Evolutionary conservation across 768 basidiomycete genomes (phyloP).

Genomic region (Dioszegia aurantiaca): DNA sequence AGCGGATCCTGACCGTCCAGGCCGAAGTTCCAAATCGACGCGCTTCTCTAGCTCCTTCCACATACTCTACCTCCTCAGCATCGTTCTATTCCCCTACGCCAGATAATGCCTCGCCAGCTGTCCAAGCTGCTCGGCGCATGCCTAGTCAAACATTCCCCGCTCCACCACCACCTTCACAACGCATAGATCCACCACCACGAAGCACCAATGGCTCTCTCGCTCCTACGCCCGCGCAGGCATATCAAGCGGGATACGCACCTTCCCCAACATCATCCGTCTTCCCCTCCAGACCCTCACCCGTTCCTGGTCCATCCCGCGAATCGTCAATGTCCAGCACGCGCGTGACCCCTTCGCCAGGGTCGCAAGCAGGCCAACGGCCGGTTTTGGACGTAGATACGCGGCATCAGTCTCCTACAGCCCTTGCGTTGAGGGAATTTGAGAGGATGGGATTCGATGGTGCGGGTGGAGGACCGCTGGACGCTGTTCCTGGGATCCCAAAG

Average conservation of each 20-base stretch:
- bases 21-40: slow-evolving; percentile 23
- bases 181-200: slow-evolving; percentile 4
- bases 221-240: slow-evolving; percentile 29
- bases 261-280: slow-evolving; percentile 33
- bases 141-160: slow-evolving; percentile 7
- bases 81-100: slow-evolving; percentile 39
- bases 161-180: slow-evolving; percentile 9
- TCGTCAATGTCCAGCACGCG: slow-evolving; percentile 9
- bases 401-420: background rate
- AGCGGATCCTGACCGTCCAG: background rate
- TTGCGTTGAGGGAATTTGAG: background rate
- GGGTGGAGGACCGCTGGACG: slow-evolving; percentile 28
- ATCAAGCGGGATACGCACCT: slow-evolving; percentile 23
- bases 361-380: slow-evolving; percentile 14
- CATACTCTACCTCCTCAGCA: slow-evolving; percentile 35
- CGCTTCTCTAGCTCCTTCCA: slow-evolving; percentile 40
- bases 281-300: slow-evolving; percentile 29
- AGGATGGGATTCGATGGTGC: slow-evolving; percentile 25
- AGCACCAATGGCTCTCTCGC: slow-evolving; percentile 4
- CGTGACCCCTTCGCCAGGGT: slow-evolving; percentile 25
- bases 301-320: slow-evolving; percentile 11
- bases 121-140: slow-evolving; percentile 14
- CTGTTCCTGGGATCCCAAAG: slow-evolving; percentile 25
- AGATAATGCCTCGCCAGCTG: slow-evolving; percentile 29
- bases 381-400: slow-evolving; percentile 4